A percentile compares a stretch with the other conserved stretches of the same genome.
Evolutionary conservation across 2,329 filamentous ascomycete species (phyloP).

Genomic region (Laburnicola sp.): DNA sequence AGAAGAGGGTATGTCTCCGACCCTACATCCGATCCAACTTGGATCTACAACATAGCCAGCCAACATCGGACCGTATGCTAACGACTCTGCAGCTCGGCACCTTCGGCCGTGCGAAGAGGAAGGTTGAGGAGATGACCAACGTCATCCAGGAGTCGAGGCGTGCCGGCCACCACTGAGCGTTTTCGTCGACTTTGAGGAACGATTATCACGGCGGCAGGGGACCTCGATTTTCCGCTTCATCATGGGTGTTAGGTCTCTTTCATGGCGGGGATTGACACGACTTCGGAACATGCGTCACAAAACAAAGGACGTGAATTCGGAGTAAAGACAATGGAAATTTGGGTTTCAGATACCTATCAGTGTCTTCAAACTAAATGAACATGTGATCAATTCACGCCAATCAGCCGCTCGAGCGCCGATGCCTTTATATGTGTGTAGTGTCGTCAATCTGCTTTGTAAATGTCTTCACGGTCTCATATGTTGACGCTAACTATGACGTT

Average conservation of each 20-base stretch:
- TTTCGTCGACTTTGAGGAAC: conserved; percentile 27
- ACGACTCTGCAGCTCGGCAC: conserved; percentile 75
- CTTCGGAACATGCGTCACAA: conserved; percentile 35
- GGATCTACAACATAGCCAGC: neutral
- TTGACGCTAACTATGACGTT: neutral
- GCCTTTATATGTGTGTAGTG: neutral
- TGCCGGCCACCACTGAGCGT: conserved; percentile 66
- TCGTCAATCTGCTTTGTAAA: neutral
- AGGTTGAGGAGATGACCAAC: conserved; percentile 98
- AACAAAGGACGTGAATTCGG: conserved; percentile 38
- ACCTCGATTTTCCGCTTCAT: conserved; percentile 39
- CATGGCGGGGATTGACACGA: conserved; percentile 36
- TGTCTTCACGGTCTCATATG: neutral
- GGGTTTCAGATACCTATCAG: conserved; percentile 38
- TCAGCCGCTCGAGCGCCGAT: neutral
- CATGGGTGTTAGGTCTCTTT: conserved; percentile 42
- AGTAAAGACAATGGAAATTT: conserved; percentile 38
- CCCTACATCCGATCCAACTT: conserved; percentile 3
- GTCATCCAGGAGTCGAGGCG: conserved; percentile 96
- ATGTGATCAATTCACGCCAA: conserved; percentile 44
- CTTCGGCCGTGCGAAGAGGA: conserved; percentile 97
- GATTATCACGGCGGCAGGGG: conserved; percentile 27
- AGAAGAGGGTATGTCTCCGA: conserved; percentile 81
- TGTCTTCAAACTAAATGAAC: conserved; percentile 42
- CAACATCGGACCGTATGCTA: conserved; percentile 24